Percentiles rank a stretch among this genome's conserved stretches.
These are phyloP conservation scores for Vaccinium myrtillus DNA, from an alignment of 148 eudicot genomes.

Conservation along the genomic window DNA sequence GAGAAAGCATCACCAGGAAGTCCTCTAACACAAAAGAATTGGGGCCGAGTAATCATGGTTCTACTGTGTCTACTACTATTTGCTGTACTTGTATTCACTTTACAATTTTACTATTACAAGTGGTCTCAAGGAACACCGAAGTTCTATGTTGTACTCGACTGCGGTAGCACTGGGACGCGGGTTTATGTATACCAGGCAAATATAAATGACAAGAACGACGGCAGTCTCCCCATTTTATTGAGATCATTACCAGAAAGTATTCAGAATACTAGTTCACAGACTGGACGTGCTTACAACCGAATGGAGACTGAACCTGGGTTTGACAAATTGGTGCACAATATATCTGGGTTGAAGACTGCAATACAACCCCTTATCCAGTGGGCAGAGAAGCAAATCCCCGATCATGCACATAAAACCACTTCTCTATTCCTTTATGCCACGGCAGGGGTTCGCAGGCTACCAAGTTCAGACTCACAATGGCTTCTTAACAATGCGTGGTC, in stretches of 20 bases:
- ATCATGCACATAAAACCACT: conserved; percentile 66
- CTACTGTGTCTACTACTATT: conserved; percentile 60
- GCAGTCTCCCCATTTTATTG: conserved; percentile 69
- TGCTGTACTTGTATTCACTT: conserved; percentile 42
- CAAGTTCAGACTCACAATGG: conserved; percentile 83
- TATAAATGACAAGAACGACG: conserved; percentile 49
- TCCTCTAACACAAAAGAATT: conserved; percentile 43
- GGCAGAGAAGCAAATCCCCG: conserved; percentile 93
- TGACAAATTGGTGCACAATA: conserved; percentile 85
- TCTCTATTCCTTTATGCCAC: conserved; percentile 90
- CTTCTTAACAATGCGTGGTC: conserved; percentile 81
- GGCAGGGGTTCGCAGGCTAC: conserved; percentile 96
- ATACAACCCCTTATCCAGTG: conserved; percentile 80
- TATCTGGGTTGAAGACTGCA: conserved; percentile 65
- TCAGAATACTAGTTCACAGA: conserved; percentile 52
- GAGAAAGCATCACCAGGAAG: conserved; percentile 55
- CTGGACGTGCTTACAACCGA: conserved; percentile 88
- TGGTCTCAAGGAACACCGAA: conserved; percentile 70
- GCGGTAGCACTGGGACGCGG: conserved; percentile 97
- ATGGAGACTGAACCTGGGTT: conserved; percentile 99
- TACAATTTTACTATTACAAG: conserved; percentile 44
- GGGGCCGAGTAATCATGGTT: conserved; percentile 49
- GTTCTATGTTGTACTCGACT: conserved; percentile 88
- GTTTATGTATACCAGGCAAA: conserved; percentile 85
- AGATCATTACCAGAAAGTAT: conserved; percentile 67